Evolutionary conservation across 179 eudicot species (phyloP), one percentile per base, ranked within the genome.

Genomic region (Vitellaria paradoxa): DNA sequence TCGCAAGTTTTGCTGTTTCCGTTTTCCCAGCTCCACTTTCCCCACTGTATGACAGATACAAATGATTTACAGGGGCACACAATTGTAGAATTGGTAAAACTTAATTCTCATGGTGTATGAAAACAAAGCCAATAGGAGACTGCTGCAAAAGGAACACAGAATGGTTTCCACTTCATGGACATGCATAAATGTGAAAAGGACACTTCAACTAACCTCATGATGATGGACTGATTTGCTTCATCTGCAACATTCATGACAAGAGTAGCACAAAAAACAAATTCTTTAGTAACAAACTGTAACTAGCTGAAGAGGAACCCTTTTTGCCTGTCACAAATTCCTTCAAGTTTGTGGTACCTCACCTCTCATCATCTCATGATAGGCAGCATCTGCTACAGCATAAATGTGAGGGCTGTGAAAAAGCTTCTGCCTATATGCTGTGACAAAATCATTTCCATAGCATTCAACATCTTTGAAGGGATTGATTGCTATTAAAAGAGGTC

Each of bases 1-100:
- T 92, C 46, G 93, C 91, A 85, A 92, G 77, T 79, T 93, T 93
- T 72, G 97, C 97, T 72, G 97, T 93, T 84, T 93, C 98, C 46
- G 97, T 96, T 89, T 96, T 96, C 78, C 99, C 99, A 80, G 99
- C 90, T 79, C 99, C 99, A 88, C 98, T 96, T 86, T 96, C 99
- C 74, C 99, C 99, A 79, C 99, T 96, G 80, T 61, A 76, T 75
- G 61, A 81, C 26, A 65, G 74, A 79, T 30, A 30, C 37, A 45
- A 69, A 52, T 17, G 45, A 46, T 65, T 47, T 71, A 40, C 52
- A 68, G 72, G 62, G 65, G 12, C 37, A 30, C 55, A 76, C 55
- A 30, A 52, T 30, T 14, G 52, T 40, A 50, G 53, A 70, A 30
- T 14, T 46, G 30, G 60, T n/a, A n/a, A 10, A 63, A 62, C 63